Base-by-base conservation (phyloP, 2,329 filamentous ascomycete genomes). In the Hymenoscyphus albidus region DNA sequence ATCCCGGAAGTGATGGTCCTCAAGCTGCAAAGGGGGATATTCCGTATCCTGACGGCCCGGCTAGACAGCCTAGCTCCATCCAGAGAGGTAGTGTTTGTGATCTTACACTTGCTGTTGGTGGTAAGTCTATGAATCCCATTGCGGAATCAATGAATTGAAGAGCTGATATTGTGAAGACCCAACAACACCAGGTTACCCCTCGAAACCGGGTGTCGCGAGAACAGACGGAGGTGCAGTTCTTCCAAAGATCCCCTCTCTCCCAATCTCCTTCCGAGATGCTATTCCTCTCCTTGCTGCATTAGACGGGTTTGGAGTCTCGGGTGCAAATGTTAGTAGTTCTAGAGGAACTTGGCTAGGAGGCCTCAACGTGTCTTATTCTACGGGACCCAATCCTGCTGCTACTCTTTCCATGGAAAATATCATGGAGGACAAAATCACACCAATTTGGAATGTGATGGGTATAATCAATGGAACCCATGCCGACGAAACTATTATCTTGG, bases 121-220 rank as follows among this genome's bases (percentile, higher is more conserved):
- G 57, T 59, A 59, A 40, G 56, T 35, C 14, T 35, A 7, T 44
- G 6, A 35, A 35, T 35, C 42, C 42, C 18, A 12, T 3, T 7
- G 22, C 5, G 22, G 27, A 51, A 7, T 4, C 14, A n/a, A n/a
- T 10, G 22, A 51, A 2, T 51, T n/a, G 10, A 51, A 2, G 22
- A 2, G 13, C 57, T 42, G 16, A 59, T 40, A 3, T 42, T 42
- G 22, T 27, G 1, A 12, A 48, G 59, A 97, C 72, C 93, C 93
- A 54, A 95, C 93, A 0, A 97, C 93, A 0, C 92, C 92, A 9
- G 93, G 93, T 13, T 97, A 96, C 74, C 90, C 93, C 6, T 96
- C 92, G 0, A 92, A 93, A 75, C 93, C 92, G 1, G 93, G 88
- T 13, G 89, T 82, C 16, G 89, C 91, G 39, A 87, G 93, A 27